Base-by-base conservation (phyloP, 2,329 filamentous ascomycete species). In the Davidsoniella virescens region DNA sequence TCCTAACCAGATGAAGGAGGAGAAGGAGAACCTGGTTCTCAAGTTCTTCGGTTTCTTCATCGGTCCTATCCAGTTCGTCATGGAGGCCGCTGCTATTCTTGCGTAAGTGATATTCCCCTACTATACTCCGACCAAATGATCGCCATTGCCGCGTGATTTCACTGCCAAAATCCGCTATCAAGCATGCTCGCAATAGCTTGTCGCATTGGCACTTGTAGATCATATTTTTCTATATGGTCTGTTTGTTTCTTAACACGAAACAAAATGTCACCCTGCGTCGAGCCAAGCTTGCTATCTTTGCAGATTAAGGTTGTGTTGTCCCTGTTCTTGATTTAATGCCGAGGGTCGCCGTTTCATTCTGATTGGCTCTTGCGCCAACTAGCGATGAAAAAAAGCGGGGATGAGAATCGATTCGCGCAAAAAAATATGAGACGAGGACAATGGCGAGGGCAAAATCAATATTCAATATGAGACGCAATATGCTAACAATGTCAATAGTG, bases 31-130 rank as follows among this genome's bases (percentile, higher is more conserved):
- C 61, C 61, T 87, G 52, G 66, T 88, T 54, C 73, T 92, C 60
- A 92, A 93, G 71, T 93, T 94, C 66, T 66, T 78, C 60, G 72
- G 75, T 59, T 92, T 84, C 70, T 93, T 93, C 65, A 71, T 92
- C 51, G 87, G 87, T 57, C 87, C 87, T 20, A 90, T 94, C 57
- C 87, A 93, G 64, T 90, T 90, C 66, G 87, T 94, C 63, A 94
- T 94, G 87, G 84, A 90, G 79, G 74, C 78, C 66, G 84, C 85
- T 55, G 83, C 83, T 58, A 71, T 88, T 61, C 75, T 93, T 53
- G 86, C 87, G 62, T 84, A 82, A 55, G 84, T 84, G 78, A 77
- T 94, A 40, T 67, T 67, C 84, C 66, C 84, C 92, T 60, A 16
- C n/a, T 20, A 12, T 42, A 40, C 7, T 36, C n/a, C 20, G 20